phyloP scores from a whole-genome alignment of 306 rosid species.

The Trifolium fragiferum region DNA sequence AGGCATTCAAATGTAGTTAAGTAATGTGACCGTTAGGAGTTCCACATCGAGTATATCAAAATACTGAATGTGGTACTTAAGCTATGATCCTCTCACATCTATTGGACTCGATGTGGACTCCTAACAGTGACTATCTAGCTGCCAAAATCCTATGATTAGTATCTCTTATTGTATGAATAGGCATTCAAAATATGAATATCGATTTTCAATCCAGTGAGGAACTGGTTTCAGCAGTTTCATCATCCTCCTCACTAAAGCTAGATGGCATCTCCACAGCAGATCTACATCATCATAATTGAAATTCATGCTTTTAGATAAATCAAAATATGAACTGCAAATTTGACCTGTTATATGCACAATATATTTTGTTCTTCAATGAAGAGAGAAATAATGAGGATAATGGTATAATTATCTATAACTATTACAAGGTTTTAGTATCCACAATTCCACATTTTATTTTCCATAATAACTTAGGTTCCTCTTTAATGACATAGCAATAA shows the following conservation, averaged over 20 bases:
- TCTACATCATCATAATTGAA: constrained; percentile 53
- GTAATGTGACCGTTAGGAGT: no score
- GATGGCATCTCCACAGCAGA: constrained; percentile 65
- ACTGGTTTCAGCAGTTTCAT: constrained; percentile 73
- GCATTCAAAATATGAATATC: constrained; percentile 38
- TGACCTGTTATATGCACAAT: not conserved
- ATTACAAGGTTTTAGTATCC: no score
- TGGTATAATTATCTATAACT: no score
- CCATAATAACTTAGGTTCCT: no score
- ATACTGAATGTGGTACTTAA: no score
- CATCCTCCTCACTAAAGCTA: constrained; percentile 83
- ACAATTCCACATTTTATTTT: no score
- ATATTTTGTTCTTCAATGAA: not conserved
- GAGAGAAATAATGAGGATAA: no score
- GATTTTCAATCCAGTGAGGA: constrained; percentile 62
- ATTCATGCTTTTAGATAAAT: constrained; percentile 3
- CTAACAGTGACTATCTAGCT: constrained; percentile 16
- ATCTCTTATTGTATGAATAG: constrained; percentile 21
- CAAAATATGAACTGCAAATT: constrained; percentile 4
- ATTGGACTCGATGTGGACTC: no score
- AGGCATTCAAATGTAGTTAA: constrained; percentile 39
- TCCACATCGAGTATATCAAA: no score
- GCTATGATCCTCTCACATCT: no score
- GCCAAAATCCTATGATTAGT: constrained; percentile 14
- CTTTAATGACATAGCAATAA: no score